Percentiles rank a stretch among this genome's conserved stretches.
phyloP scores from a whole-genome alignment of 2,329 filamentous ascomycete genomes.

The Mycosphaerella arachidis region DNA sequence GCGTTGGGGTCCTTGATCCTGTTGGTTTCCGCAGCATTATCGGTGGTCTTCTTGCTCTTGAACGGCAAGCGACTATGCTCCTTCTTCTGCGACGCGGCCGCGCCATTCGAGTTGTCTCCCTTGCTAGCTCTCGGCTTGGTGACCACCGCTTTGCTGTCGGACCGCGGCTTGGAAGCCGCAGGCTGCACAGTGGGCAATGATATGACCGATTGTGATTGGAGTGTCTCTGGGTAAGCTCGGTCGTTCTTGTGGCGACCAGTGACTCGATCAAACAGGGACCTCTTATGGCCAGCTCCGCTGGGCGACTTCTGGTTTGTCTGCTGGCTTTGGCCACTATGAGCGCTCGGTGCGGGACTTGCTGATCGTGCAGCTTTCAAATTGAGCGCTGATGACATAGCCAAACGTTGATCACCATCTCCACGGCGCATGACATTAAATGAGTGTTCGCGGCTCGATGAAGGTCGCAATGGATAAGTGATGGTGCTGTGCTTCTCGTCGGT shows the following conservation, averaged over 20 bases:
- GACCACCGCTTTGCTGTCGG: constrained; percentile 25
- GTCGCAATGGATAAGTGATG: constrained; percentile 56
- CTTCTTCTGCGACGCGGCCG: constrained; percentile 20
- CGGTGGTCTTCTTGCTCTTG: constrained; percentile 46
- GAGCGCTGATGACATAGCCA: constrained; percentile 45
- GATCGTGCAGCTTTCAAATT: constrained; percentile 56
- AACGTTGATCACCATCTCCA: constrained; percentile 49
- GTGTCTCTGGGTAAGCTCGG: constrained; percentile 32
- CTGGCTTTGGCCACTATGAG: constrained; percentile 56
- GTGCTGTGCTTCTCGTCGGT: constrained; percentile 52
- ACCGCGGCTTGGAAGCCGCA: constrained; percentile 17
- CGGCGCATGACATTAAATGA: constrained; percentile 52
- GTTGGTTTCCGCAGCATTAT: constrained; percentile 38
- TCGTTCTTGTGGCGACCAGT: constrained; percentile 48
- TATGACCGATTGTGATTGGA: constrained; percentile 40
- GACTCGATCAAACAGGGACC: constrained; percentile 52
- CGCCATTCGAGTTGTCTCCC: constrained; percentile 16
- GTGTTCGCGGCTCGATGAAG: constrained; percentile 72
- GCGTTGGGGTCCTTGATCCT: constrained; percentile 43
- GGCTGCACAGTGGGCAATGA: constrained; percentile 36
- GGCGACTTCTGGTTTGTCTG: constrained; percentile 54
- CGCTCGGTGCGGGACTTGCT: constrained; percentile 77
- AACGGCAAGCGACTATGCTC: constrained; percentile 47
- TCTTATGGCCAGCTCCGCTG: constrained; percentile 42
- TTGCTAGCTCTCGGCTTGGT: constrained; percentile 22